Evolutionary conservation across 2,329 filamentous ascomycete genomes (phyloP), one percentile per base, ranked within the genome.

Genomic region (Lasiodiplodia citricola): DNA sequence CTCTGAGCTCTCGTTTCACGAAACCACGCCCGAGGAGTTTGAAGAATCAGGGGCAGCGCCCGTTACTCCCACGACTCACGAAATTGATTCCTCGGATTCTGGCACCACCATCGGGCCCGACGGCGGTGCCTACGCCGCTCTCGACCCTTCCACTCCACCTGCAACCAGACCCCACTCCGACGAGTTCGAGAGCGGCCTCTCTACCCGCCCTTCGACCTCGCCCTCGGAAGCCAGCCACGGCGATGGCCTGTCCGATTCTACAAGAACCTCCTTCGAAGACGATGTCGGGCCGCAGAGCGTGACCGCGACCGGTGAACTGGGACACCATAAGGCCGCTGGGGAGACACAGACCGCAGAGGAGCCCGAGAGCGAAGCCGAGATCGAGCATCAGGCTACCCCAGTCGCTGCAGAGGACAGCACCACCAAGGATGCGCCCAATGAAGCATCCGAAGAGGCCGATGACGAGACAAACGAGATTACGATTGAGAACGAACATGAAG

Each of bases 181-280:
- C 25, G 68, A 72, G 1, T 38, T 68, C 23, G 71, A 72, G 13
- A 68, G 50, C 70, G 51, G 25, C 69, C 11, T 72, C 71, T 80
- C 78, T 21, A 76, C 76, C 25, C 73, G 75, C 38, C 73, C 77
- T 0, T 80, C 79, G 1, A 77, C 75, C 8, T 78, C 78, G 13
- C 75, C 75, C 1, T 80, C 78, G n/a, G 78, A 80, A 41, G 68
- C 70, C 7, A 81, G 78, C 68, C 78, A 75, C 51, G 72, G 71
- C 21, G 78, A 77, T 47, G 69, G 70, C 7, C 69, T 71, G 8
- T 64, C 71, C 44, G 78, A 80, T 51, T 81, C 79, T 25, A 74
- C 78, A 3, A 68, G 79, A 18, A 80, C 78, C 10, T 80, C 79
- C 1, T 72, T 80, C 31, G 79, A 80, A 57, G 78, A 80, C 37